Percentiles rank a stretch among this genome's conserved stretches.
Evolutionary conservation across 108 stramenopile species (phyloP).

Genomic region (Nannochloropsis gaditana): DNA sequence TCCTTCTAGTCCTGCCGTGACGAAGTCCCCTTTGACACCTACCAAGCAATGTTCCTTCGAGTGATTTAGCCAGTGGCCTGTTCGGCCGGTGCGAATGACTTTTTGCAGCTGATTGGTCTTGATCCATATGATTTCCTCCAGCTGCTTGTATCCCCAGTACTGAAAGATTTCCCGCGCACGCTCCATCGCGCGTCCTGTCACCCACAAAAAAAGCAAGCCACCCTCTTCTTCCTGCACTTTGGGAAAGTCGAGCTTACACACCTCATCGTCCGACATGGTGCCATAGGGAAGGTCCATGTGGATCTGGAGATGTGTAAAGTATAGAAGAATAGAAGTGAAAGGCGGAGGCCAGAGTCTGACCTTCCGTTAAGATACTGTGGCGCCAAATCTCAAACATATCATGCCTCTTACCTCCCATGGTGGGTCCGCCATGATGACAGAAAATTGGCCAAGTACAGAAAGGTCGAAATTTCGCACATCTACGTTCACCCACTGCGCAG

Average conservation of each 20-base stretch:
- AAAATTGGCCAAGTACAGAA: background rate
- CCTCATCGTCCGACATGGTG: slow-evolving; percentile 18
- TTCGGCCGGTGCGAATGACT: slow-evolving; percentile 24
- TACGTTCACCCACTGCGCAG: slow-evolving; percentile 7
- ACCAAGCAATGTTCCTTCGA: slow-evolving; percentile 11
- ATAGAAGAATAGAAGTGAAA: background rate
- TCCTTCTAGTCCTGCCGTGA: background rate
- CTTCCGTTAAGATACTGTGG: background rate
- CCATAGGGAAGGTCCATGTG: slow-evolving; percentile 23
- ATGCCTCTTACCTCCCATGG: slow-evolving; percentile 22
- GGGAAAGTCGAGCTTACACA: background rate
- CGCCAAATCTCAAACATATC: background rate
- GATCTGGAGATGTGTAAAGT: background rate
- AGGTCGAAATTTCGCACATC: slow-evolving; percentile 19
- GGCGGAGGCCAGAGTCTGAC: background rate
- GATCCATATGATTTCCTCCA: slow-evolving; percentile 18
- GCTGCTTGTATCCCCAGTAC: slow-evolving; percentile 13
- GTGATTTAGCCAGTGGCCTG: slow-evolving; percentile 19
- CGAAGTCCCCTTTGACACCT: slow-evolving; percentile 13
- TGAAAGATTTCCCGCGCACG: background rate
- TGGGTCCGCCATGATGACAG: slow-evolving; percentile 21
- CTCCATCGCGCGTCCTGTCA: slow-evolving; percentile 19
- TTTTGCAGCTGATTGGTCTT: slow-evolving; percentile 20
- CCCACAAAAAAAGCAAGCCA: slow-evolving; percentile 7
- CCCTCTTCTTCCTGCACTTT: background rate